phyloP scores from a whole-genome alignment of 1,284 basidiomycete species.

The Fomitopsis betulina region DNA sequence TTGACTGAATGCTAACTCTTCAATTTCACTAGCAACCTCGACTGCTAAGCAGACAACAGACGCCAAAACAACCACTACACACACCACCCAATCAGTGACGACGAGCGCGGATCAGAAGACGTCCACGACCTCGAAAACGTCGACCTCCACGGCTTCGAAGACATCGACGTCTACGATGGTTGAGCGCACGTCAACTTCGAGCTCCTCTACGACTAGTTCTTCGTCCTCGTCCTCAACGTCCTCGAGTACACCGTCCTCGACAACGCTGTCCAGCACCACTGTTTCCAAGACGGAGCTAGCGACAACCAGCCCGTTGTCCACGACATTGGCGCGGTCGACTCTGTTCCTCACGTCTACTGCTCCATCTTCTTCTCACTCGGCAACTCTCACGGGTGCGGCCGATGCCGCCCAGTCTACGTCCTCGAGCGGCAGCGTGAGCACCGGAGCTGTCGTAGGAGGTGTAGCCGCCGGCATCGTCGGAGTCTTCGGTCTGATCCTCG shows the following conservation, averaged over 20 bases:
- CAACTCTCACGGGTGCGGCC: conserved; percentile 7
- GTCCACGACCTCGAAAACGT: neutral
- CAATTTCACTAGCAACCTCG: neutral
- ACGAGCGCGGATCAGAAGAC: neutral
- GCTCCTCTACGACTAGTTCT: conserved; percentile 1
- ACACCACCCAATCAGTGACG: neutral
- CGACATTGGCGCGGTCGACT: neutral
- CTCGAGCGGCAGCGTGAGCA: conserved; percentile 6
- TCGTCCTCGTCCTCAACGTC: conserved; percentile 6
- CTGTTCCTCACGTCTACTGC: conserved; percentile 1
- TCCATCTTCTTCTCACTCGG: neutral
- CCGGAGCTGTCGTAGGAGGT: conserved; percentile 44
- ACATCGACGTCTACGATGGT: neutral
- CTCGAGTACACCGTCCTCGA: neutral
- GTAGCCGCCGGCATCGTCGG: conserved; percentile 47
- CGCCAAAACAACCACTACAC: neutral
- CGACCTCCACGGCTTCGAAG: no score
- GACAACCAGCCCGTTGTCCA: conserved; percentile 3
- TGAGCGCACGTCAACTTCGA: neutral
- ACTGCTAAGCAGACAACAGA: neutral
- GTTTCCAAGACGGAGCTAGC: no score
- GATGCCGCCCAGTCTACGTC: conserved; percentile 6
- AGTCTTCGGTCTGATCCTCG: conserved; percentile 41
- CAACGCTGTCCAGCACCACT: neutral
- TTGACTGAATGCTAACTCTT: neutral